Conservation (phyloP, 495 filamentous ascomycete genomes). For the Neurospora intermedia region DNA sequence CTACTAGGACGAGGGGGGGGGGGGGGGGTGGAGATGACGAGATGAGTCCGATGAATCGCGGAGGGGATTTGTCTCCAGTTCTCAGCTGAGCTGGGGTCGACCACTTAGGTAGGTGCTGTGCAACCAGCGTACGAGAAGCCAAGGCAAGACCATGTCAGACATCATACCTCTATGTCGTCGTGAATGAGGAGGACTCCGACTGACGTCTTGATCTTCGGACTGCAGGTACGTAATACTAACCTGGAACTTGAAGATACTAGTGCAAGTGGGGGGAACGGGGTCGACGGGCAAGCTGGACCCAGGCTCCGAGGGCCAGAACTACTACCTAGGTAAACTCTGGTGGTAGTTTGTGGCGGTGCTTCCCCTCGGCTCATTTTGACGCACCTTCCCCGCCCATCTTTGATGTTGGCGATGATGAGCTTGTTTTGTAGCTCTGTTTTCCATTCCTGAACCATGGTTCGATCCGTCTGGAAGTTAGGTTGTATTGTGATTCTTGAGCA, state of each 20-base stretch:
- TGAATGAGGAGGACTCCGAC: not conserved
- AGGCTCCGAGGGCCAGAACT: not conserved
- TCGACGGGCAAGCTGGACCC: not conserved
- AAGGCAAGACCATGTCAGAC: not conserved
- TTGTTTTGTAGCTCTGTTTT: not conserved
- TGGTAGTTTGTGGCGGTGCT: not conserved
- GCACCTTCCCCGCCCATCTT: not conserved
- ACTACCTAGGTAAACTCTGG: not conserved
- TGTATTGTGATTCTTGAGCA: not conserved
- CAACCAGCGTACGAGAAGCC: not conserved
- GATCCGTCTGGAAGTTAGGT: not conserved
- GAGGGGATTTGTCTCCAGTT: not conserved
- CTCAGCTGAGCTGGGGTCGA: not conserved
- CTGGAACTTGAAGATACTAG: not conserved
- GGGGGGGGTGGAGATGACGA: not conserved
- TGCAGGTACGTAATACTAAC: not conserved
- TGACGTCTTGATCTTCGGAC: not conserved
- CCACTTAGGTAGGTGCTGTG: not conserved
- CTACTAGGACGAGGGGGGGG: not conserved
- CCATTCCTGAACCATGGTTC: not conserved
- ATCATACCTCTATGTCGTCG: not conserved
- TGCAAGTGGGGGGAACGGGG: not conserved
- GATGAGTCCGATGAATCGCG: not conserved
- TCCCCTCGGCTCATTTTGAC: not conserved
- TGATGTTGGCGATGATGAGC: not conserved